phyloP scores from a whole-genome alignment of 805 yeast genomes.

The Naumovozyma baii region DNA sequence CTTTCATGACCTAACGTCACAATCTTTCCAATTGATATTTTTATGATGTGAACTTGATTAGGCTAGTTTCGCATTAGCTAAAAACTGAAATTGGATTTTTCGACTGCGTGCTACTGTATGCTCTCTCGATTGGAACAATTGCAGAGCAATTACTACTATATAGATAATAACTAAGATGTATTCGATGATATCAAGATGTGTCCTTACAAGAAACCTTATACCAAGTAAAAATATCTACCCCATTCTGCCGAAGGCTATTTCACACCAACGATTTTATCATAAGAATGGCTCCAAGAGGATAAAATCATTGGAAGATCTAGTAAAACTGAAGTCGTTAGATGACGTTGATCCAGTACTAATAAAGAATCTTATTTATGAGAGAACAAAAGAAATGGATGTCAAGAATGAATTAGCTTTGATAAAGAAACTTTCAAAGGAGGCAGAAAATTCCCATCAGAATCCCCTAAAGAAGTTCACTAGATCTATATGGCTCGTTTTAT shows the following conservation, averaged over 20 bases:
- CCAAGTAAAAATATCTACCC: too few species aligned
- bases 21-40: background rate
- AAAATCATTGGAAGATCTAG: slow-evolving; percentile 25
- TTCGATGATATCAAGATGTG: too few species aligned
- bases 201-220: too few species aligned
- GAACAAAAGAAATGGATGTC: slow-evolving; percentile 23
- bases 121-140: too few species aligned
- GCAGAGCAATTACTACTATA: too few species aligned
- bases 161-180: too few species aligned
- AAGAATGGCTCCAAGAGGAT: slow-evolving; percentile 3
- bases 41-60: background rate
- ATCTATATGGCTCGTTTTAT: slow-evolving; percentile 25
- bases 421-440: slow-evolving; percentile 16
- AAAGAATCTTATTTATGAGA: slow-evolving; percentile 22
- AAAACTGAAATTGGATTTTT: too few species aligned
- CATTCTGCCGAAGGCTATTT: background rate
- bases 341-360: slow-evolving; percentile 28
- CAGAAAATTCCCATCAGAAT: slow-evolving; percentile 4
- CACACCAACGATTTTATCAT: background rate
- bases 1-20: too few species aligned
- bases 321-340: slow-evolving; percentile 23
- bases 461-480: slow-evolving; percentile 20
- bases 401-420: slow-evolving; percentile 23
- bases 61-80: background rate
- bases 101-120: too few species aligned